Evolutionary conservation across 2,329 filamentous ascomycete genomes (phyloP).

Genomic region (Colletotrichum navitas): DNA sequence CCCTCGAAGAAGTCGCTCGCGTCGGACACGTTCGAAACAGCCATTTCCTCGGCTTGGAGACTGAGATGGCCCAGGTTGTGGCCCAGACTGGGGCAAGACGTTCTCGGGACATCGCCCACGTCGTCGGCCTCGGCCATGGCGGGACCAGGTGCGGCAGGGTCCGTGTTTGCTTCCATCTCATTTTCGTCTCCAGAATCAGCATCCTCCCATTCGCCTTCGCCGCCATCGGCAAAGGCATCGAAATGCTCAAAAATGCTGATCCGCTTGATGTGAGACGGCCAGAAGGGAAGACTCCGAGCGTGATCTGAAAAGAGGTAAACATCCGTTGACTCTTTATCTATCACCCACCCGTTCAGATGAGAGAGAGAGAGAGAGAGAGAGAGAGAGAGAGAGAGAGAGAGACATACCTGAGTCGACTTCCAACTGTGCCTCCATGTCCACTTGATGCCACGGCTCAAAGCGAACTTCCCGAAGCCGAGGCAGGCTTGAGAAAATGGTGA

Average conservation of each 20-base stretch:
- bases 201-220: slow-evolving; percentile 36
- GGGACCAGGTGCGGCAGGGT: neutral
- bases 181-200: slow-evolving; percentile 34
- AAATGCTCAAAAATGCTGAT: slow-evolving; percentile 46
- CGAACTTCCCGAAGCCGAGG: slow-evolving; percentile 42
- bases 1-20: slow-evolving; percentile 43
- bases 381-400: neutral
- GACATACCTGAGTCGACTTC: slow-evolving; percentile 41
- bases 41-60: slow-evolving; percentile 42
- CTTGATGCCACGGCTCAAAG: slow-evolving; percentile 45
- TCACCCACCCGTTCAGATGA: neutral
- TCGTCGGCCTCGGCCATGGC: slow-evolving; percentile 9
- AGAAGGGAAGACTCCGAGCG: slow-evolving; percentile 43
- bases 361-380: neutral
- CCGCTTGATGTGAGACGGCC: slow-evolving; percentile 42
- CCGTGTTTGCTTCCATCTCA: slow-evolving; percentile 1
- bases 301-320: slow-evolving; percentile 37
- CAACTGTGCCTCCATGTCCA: slow-evolving; percentile 40
- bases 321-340: neutral
- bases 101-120: slow-evolving; percentile 19
- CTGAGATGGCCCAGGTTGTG: slow-evolving; percentile 39
- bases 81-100: slow-evolving; percentile 40
- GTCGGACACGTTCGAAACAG: slow-evolving; percentile 42
- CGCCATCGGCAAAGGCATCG: slow-evolving; percentile 35
- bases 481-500: slow-evolving; percentile 44